Evolutionary conservation across 2,329 filamentous ascomycete genomes (phyloP), one percentile per base, ranked within the genome.

Genomic region (Aureobasidium melanogenum): DNA sequence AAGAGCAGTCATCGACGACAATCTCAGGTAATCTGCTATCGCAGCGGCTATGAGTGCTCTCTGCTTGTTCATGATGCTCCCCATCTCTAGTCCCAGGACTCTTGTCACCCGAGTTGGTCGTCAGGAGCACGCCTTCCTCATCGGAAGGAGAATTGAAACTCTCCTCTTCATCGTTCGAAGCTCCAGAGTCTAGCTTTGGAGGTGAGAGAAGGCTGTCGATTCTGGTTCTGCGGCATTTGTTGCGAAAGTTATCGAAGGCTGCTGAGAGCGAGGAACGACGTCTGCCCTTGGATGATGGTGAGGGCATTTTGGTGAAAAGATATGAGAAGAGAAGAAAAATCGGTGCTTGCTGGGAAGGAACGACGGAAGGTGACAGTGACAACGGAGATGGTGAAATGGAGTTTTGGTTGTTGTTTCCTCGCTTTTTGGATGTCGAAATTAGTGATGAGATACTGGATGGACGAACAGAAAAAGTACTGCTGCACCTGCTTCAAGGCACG

Each of bases 141-240:
- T 36, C 41, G 10, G 41, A 46, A 7, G 39, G 3, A 12, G 39
- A 34, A 5, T 15, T 19, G 5, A 22, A 6, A 19, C 24, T 26
- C 2, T n/a, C 19, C 3, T 36, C 28, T 5, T 38, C 38, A 22
- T 56, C 52, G 17, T 32, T 32, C 2, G 26, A 32, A 24, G 34
- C 41, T 17, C 30, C 54, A 28, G 54, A 57, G 7, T 47, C 54
- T 17, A 46, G 30, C 3, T 57, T 46, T 3, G 56, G 56, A 22
- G 56, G 56, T 5, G 56, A 60, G 17, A 60, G 46, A 15, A 60
- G 46, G 38, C 56, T 60, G 36, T 60, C 56, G 7, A 60, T 60
- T 4, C 56, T 28, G 1, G 56, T 50, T 9, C 26, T 60, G 34
- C 56, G 46, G 5, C 26, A 41, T 15, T 43, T 60, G 46, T 51